Evolutionary conservation across 768 basidiomycete species (phyloP).

Genomic region (Suillus sp.): DNA sequence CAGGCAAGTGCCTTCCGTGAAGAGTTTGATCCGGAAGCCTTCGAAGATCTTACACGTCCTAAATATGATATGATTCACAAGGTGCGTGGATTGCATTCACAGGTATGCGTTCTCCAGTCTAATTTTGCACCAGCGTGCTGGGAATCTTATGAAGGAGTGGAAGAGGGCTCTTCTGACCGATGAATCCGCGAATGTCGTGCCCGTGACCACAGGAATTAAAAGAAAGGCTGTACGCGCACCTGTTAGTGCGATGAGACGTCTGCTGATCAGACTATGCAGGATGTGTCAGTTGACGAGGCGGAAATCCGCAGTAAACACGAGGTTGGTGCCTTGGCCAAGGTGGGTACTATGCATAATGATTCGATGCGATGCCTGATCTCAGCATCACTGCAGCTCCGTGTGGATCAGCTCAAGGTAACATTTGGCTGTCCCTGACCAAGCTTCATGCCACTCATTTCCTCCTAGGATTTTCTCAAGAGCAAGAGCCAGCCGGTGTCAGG

Average conservation of each 20-base stretch:
- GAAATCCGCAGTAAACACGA: constrained; percentile 73
- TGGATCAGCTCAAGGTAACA: constrained; percentile 77
- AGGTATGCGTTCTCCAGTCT: constrained; percentile 4
- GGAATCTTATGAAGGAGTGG: constrained; percentile 69
- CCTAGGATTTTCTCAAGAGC: constrained; percentile 70
- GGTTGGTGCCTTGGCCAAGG: constrained; percentile 64
- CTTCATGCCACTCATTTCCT: constrained; percentile 15
- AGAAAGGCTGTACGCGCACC: constrained; percentile 65
- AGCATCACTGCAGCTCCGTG: constrained; percentile 54
- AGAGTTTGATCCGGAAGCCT: constrained; percentile 74
- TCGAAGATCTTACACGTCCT: constrained; percentile 83
- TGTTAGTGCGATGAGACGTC: constrained; percentile 10
- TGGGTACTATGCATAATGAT: constrained; percentile 32
- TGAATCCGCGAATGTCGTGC: constrained; percentile 57
- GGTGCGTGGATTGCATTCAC: constrained; percentile 41
- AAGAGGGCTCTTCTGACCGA: constrained; percentile 64
- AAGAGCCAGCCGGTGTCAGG: constrained; percentile 65
- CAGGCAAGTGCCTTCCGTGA: constrained; percentile 93
- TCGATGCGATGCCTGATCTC: background rate
- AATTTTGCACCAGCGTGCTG: constrained; percentile 55
- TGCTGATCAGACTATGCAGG: constrained; percentile 39
- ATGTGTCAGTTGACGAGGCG: constrained; percentile 64
- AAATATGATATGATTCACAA: constrained; percentile 78
- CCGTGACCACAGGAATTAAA: constrained; percentile 55
- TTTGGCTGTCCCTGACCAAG: constrained; percentile 7